phyloP scores from a whole-genome alignment of 352 stramenopile species.

The Phytophthora pluvialis region DNA sequence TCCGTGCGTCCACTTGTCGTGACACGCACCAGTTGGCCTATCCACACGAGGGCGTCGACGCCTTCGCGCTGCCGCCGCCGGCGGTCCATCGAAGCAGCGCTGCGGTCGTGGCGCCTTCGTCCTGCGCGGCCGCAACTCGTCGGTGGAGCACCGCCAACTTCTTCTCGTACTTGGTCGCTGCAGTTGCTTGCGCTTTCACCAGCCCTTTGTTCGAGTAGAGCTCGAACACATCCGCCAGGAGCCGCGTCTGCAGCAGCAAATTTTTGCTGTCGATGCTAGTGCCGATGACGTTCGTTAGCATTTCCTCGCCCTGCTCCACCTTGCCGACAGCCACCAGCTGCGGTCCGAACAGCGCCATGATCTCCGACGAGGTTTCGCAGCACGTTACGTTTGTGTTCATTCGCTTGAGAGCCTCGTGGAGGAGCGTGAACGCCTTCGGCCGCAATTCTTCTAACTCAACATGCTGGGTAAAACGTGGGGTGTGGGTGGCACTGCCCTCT shows the following conservation, averaged over 20 bases:
- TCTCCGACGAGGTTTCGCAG: conserved; percentile 63
- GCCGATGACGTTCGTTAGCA: conserved; percentile 62
- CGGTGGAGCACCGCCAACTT: conserved; percentile 59
- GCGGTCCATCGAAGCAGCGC: conserved; percentile 61
- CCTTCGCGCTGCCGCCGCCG: conserved; percentile 9
- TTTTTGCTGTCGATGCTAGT: conserved; percentile 70
- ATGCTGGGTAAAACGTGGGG: conserved; percentile 29
- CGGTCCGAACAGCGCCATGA: conserved; percentile 75
- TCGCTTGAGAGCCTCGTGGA: conserved; percentile 56
- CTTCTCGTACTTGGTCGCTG: conserved; percentile 68
- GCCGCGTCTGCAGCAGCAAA: conserved; percentile 64
- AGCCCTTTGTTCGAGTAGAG: conserved; percentile 55
- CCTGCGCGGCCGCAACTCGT: conserved; percentile 54
- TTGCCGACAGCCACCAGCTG: conserved; percentile 51
- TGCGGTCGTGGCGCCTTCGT: conserved; percentile 42
- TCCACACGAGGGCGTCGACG: conserved; percentile 22
- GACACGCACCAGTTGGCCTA: conserved; percentile 7
- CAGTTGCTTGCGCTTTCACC: conserved; percentile 47
- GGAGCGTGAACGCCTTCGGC: conserved; percentile 44
- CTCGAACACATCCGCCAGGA: conserved; percentile 65
- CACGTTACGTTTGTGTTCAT: conserved; percentile 55
- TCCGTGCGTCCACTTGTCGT: conserved; percentile 6
- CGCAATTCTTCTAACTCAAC: conserved; percentile 53
- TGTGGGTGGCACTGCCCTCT: neutral
- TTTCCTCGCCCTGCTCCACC: conserved; percentile 60